Conservation (phyloP, 2,329 filamentous ascomycete species). For the Phoma herbarum region DNA sequence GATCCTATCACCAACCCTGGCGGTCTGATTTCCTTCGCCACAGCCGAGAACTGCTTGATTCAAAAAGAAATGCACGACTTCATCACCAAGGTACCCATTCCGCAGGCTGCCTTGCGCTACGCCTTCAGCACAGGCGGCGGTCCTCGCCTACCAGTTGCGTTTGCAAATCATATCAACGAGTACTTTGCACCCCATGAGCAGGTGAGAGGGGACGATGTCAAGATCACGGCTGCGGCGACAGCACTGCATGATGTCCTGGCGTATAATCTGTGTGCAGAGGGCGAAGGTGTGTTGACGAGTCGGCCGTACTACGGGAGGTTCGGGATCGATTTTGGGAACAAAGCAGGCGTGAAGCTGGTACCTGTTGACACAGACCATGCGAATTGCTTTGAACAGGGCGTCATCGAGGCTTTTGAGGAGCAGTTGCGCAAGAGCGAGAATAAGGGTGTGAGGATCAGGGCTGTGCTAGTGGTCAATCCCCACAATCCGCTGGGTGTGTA, state of each 20-base stretch:
- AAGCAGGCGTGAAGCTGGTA: slow-evolving; percentile 41
- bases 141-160: not conserved
- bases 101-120: slow-evolving; percentile 1
- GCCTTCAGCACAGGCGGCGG: slow-evolving; percentile 2
- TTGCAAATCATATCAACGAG: slow-evolving; percentile 7
- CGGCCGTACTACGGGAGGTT: slow-evolving; percentile 61
- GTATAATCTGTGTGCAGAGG: slow-evolving; percentile 54
- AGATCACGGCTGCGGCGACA: slow-evolving; percentile 54
- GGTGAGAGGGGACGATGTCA: slow-evolving; percentile 50
- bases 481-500: slow-evolving; percentile 15
- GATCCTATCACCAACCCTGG: slow-evolving; percentile 52
- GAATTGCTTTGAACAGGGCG: slow-evolving; percentile 16
- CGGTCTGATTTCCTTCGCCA: slow-evolving; percentile 60
- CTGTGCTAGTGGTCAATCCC: slow-evolving; percentile 7
- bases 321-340: slow-evolving; percentile 58
- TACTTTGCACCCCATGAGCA: slow-evolving; percentile 16
- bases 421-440: not conserved
- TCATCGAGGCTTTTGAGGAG: not conserved
- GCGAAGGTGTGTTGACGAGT: slow-evolving; percentile 58
- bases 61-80: slow-evolving; percentile 52
- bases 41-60: slow-evolving; percentile 64
- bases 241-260: slow-evolving; percentile 56
- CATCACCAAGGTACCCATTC: not conserved
- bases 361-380: slow-evolving; percentile 29
- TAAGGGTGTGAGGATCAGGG: not conserved